Evolutionary conservation across 73 alveolate genomes (phyloP).

Genomic region (Paramecium octaurelia): DNA sequence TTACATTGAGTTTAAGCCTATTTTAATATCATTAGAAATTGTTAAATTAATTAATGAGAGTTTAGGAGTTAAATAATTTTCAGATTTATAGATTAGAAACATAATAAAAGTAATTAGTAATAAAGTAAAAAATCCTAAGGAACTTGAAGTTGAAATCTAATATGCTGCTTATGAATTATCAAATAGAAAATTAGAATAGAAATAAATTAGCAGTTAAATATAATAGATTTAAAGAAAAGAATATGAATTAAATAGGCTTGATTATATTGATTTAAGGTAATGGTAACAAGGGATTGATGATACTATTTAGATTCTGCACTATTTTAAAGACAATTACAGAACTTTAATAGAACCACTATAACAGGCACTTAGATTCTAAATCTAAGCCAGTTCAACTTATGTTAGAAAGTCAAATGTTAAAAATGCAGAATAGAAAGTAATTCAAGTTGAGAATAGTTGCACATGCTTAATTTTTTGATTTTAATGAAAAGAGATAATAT

Average conservation of each 20-base stretch:
- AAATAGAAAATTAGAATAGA: not conserved
- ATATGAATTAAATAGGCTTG: not conserved
- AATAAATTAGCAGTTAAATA: not conserved
- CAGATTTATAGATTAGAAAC: not conserved
- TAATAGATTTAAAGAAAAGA: not conserved
- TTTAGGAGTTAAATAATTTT: not conserved
- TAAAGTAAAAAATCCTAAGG: not conserved
- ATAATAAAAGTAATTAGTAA: not conserved
- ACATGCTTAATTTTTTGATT: not conserved
- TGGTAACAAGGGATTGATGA: not conserved
- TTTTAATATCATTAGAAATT: not conserved
- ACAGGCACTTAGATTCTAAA: not conserved
- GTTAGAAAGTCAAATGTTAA: not conserved
- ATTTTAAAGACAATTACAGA: not conserved
- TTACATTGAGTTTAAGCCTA: not conserved
- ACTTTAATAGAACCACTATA: not conserved
- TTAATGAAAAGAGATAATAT: not conserved
- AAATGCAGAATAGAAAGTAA: not conserved
- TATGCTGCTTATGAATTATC: not conserved
- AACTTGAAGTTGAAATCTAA: not conserved
- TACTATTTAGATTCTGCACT: not conserved
- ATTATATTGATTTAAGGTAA: not conserved
- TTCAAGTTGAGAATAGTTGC: not conserved
- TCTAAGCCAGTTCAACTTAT: not conserved
- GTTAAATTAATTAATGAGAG: not conserved